A percentile compares a stretch with the other conserved stretches of the same genome.
phyloP scores from a whole-genome alignment of 768 basidiomycete genomes.

The Amylocystis lapponica region DNA sequence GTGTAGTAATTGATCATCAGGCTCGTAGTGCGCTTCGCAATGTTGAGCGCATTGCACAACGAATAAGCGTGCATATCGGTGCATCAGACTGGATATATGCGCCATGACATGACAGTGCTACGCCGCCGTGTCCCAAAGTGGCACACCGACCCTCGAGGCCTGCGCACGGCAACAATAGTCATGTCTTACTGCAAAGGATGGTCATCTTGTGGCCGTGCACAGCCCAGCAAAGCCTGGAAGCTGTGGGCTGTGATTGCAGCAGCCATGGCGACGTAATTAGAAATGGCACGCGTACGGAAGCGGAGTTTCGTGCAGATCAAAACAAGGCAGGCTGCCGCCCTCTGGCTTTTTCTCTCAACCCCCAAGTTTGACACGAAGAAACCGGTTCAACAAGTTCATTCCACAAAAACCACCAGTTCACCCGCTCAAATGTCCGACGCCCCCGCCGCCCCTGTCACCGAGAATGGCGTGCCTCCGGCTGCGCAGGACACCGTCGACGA shows the following conservation, averaged over 20 bases:
- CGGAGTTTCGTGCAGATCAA: constrained; percentile 27
- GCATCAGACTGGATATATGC: no score
- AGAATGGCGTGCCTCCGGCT: constrained; percentile 81
- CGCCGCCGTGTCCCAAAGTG: no score
- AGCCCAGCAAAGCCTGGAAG: no score
- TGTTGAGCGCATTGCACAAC: constrained; percentile 1
- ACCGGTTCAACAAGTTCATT: constrained; percentile 80
- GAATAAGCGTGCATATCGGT: not conserved
- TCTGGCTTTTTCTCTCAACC: constrained; percentile 58
- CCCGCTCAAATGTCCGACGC: constrained; percentile 79
- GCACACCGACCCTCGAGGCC: no score
- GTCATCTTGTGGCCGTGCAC: no score
- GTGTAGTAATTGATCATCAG: no score
- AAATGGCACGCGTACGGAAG: constrained; percentile 12
- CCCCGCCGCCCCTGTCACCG: constrained; percentile 78
- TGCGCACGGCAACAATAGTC: no score
- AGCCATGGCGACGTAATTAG: constrained; percentile 44
- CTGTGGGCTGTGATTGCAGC: no score
- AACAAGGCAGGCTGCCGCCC: constrained; percentile 19
- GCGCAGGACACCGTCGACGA: constrained; percentile 66
- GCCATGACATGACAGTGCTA: no score
- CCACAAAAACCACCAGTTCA: constrained; percentile 48
- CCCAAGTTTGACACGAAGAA: constrained; percentile 80
- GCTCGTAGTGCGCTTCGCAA: no score
- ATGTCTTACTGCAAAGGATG: no score